These are phyloP conservation scores for Xylariomycetidae sp. DNA, from an alignment of 2,329 filamentous ascomycete species.

Conservation along the genomic window DNA sequence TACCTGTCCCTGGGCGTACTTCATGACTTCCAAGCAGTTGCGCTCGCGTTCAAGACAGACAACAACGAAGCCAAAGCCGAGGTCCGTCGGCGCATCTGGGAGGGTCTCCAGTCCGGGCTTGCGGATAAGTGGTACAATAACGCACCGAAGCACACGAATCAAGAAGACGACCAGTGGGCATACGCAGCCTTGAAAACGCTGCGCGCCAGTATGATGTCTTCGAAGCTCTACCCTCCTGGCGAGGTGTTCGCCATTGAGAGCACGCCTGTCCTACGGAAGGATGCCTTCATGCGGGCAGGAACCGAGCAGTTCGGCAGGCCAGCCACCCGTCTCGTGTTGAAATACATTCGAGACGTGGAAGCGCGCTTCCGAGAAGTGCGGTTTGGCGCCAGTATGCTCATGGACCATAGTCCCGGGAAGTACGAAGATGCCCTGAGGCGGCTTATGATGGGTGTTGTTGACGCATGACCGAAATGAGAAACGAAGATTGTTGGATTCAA, in stretches of 20 bases:
- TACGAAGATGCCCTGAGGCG: constrained; percentile 66
- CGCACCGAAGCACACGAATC: constrained; percentile 30
- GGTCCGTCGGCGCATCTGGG: constrained; percentile 60
- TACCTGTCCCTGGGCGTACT: constrained; percentile 67
- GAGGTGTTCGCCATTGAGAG: constrained; percentile 71
- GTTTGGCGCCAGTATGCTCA: constrained; percentile 68
- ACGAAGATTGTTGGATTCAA: not conserved
- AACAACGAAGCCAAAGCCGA: constrained; percentile 61
- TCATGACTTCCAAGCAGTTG: constrained; percentile 68
- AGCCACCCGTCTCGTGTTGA: constrained; percentile 62
- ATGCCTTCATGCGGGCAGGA: constrained; percentile 49
- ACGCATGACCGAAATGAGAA: constrained; percentile 6
- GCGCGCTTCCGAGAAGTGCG: constrained; percentile 61
- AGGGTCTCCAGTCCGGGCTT: constrained; percentile 56
- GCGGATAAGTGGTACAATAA: constrained; percentile 54
- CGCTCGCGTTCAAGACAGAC: constrained; percentile 68
- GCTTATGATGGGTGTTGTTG: constrained; percentile 43
- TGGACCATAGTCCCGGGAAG: constrained; percentile 67
- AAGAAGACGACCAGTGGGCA: constrained; percentile 63
- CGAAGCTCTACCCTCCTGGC: constrained; percentile 67
- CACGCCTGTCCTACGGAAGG: constrained; percentile 58
- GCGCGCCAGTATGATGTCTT: constrained; percentile 60
- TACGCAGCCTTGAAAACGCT: constrained; percentile 61
- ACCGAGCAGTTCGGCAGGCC: constrained; percentile 54
- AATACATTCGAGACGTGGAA: constrained; percentile 67